Percentiles rank a stretch among this genome's conserved stretches.
Evolutionary conservation across 2,329 filamentous ascomycete genomes (phyloP).

Genomic region (Stylonectria norvegica): DNA sequence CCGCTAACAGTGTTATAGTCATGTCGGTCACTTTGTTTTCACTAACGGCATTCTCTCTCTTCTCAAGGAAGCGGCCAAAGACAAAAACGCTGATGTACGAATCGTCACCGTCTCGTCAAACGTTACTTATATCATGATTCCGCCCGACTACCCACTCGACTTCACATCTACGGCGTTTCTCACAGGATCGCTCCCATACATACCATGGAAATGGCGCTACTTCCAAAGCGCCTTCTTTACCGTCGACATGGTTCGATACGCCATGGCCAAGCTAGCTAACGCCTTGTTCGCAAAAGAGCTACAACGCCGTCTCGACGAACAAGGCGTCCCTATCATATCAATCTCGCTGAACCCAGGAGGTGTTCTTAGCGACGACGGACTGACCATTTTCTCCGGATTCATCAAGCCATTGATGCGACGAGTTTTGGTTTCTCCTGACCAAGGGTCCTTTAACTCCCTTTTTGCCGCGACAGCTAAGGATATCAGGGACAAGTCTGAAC

Average conservation of each 20-base stretch:
- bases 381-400: too few relatives aligned
- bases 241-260: slow-evolving; percentile 23
- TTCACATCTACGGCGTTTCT: slow-evolving; percentile 16
- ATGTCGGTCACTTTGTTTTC: slow-evolving; percentile 27
- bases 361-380: not conserved
- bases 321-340: slow-evolving; percentile 1
- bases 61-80: slow-evolving; percentile 18
- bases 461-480: slow-evolving; percentile 8
- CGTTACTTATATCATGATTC: slow-evolving; percentile 14
- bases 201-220: slow-evolving; percentile 14
- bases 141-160: slow-evolving; percentile 15
- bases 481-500: not conserved
- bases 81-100: slow-evolving; percentile 21
- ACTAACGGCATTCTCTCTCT: slow-evolving; percentile 27
- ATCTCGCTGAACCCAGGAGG: slow-evolving; percentile 6
- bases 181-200: slow-evolving; percentile 4
- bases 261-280: slow-evolving; percentile 4
- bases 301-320: slow-evolving; percentile 5
- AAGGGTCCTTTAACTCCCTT: slow-evolving; percentile 4
- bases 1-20: slow-evolving; percentile 13
- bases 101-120: slow-evolving; percentile 23
- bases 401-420: too few relatives aligned
- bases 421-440: not conserved
- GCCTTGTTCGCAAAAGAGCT: slow-evolving; percentile 7
- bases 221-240: slow-evolving; percentile 8